Conservation (phyloP, 305 asterid species). For the Rubia balearica region DNA sequence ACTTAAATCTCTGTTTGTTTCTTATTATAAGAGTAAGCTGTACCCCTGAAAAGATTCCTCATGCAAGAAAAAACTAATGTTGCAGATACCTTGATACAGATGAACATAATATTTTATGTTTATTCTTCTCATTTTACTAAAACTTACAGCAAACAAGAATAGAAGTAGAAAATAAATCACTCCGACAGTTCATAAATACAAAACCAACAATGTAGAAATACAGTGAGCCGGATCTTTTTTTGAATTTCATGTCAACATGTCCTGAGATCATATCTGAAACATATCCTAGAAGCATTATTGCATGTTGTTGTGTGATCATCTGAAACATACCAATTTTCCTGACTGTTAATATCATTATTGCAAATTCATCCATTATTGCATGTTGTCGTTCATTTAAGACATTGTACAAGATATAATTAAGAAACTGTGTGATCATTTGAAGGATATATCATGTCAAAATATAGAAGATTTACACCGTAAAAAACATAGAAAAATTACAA, state of each 20-base stretch:
- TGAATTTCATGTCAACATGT: background rate
- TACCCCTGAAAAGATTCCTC: slow-evolving; percentile 1
- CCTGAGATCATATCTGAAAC: slow-evolving; percentile 8
- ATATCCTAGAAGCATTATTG: background rate
- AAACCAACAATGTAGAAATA: background rate
- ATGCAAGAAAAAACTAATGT: background rate
- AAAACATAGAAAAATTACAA: background rate
- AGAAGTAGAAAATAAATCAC: background rate
- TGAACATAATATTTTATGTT: background rate
- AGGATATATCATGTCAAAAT: background rate
- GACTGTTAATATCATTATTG: no score
- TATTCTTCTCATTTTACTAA: background rate
- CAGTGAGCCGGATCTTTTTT: background rate
- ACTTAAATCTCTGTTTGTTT: background rate
- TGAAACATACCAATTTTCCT: slow-evolving; percentile 67
- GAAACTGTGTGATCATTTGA: background rate
- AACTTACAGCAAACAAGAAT: background rate
- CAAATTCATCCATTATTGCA: slow-evolving; percentile 75
- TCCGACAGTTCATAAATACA: background rate
- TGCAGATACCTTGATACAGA: background rate
- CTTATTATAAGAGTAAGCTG: background rate
- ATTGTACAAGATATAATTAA: slow-evolving; percentile 31
- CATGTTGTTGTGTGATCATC: no score
- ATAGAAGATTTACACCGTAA: no score
- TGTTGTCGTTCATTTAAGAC: slow-evolving; percentile 57